Conservation (phyloP, 2,329 filamentous ascomycete species). For the Xylariales sp. region DNA sequence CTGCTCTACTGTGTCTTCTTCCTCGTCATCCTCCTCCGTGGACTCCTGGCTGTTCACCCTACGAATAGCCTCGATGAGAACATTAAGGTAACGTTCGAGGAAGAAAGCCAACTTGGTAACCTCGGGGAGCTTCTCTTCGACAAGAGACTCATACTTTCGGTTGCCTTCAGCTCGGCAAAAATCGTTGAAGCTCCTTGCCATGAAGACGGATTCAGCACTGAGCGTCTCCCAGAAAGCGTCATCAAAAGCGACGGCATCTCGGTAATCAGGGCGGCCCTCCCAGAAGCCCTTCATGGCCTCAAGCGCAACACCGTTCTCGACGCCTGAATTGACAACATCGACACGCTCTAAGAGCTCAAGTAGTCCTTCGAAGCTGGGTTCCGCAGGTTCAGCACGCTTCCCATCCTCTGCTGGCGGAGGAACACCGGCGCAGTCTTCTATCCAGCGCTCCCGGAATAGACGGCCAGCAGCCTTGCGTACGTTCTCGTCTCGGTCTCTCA, state of each 20-base stretch:
- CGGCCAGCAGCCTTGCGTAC: constrained; percentile 88
- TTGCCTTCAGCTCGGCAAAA: constrained; percentile 76
- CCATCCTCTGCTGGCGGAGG: constrained; percentile 55
- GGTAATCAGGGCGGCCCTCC: constrained; percentile 83
- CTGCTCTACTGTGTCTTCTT: constrained; percentile 79
- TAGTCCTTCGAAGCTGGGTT: constrained; percentile 74
- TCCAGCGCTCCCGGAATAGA: constrained; percentile 93
- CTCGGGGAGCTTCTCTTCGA: constrained; percentile 93
- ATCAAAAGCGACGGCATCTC: constrained; percentile 66
- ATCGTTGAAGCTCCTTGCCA: constrained; percentile 89
- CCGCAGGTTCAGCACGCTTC: constrained; percentile 50
- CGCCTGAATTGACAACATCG: constrained; percentile 84
- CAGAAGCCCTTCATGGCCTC: constrained; percentile 97
- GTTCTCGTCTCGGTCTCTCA: constrained; percentile 89
- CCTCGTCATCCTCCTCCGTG: constrained; percentile 53
- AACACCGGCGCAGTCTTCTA: constrained; percentile 82
- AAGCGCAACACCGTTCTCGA: constrained; percentile 83
- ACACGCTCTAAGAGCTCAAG: constrained; percentile 90
- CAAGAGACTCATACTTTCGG: constrained; percentile 66
- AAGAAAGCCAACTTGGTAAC: constrained; percentile 87
- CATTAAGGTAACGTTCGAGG: constrained; percentile 73
- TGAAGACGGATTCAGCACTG: constrained; percentile 81
- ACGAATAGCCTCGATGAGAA: constrained; percentile 60
- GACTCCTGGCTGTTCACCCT: constrained; percentile 49
- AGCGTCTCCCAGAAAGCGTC: constrained; percentile 77